Percentiles rank a stretch among this genome's conserved stretches.
Evolutionary conservation across 495 filamentous ascomycete genomes (phyloP).

Genomic region (Xylaria sp.): DNA sequence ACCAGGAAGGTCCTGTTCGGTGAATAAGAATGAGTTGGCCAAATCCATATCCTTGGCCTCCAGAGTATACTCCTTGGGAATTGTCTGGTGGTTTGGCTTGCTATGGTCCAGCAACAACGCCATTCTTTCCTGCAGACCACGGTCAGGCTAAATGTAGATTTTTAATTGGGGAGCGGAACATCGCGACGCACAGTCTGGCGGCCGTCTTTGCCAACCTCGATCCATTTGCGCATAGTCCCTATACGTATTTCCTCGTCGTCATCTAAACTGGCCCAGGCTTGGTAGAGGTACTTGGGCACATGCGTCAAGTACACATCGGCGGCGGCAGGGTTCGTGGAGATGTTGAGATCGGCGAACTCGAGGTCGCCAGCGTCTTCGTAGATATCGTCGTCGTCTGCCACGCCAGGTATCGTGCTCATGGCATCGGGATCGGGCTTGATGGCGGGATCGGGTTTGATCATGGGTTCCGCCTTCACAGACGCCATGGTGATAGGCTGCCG

Average conservation of each 20-base stretch:
- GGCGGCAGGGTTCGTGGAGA: slow-evolving; percentile 39
- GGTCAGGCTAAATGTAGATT: slow-evolving; percentile 14
- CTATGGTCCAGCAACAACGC: slow-evolving; percentile 54
- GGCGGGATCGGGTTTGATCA: slow-evolving; percentile 53
- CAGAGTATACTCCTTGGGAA: slow-evolving; percentile 86
- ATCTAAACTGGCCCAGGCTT: slow-evolving; percentile 63
- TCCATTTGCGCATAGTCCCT: slow-evolving; percentile 74
- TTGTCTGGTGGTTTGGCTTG: slow-evolving; percentile 63
- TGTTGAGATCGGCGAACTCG: slow-evolving; percentile 66
- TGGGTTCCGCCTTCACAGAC: slow-evolving; percentile 36
- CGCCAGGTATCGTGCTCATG: slow-evolving; percentile 62
- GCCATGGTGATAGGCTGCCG: slow-evolving; percentile 31
- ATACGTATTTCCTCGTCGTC: slow-evolving; percentile 68
- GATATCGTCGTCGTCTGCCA: slow-evolving; percentile 74
- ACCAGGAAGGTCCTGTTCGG: slow-evolving; percentile 87
- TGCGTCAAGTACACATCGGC: slow-evolving; percentile 74
- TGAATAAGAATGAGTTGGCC: slow-evolving; percentile 87
- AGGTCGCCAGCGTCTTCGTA: slow-evolving; percentile 91
- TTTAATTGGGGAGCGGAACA: neutral
- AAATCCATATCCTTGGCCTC: slow-evolving; percentile 66
- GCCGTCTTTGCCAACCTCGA: slow-evolving; percentile 55
- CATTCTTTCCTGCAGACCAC: slow-evolving; percentile 43
- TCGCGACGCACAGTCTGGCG: slow-evolving; percentile 53
- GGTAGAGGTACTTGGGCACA: slow-evolving; percentile 79
- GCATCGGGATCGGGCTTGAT: slow-evolving; percentile 51